A percentile compares a stretch with the other conserved stretches of the same genome.
Conservation (phyloP, 345 rosid genomes). For the Acer negundo region DNA sequence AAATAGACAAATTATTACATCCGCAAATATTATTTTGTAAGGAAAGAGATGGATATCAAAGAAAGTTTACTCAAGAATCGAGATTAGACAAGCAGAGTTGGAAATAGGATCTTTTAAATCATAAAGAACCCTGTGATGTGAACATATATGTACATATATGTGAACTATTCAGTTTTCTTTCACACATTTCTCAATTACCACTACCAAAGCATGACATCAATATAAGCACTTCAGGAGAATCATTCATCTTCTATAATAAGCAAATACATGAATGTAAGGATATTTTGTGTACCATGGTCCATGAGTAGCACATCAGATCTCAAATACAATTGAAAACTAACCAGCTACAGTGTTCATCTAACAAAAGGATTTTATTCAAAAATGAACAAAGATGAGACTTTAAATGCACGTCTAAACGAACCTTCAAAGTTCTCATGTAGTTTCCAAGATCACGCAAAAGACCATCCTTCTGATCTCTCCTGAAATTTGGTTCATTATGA, state of each 20-base stretch:
- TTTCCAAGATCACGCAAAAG: constrained; percentile 89
- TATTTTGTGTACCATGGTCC: not conserved
- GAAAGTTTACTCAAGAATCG: constrained; percentile 4
- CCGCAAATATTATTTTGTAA: not conserved
- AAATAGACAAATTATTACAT: constrained; percentile 14
- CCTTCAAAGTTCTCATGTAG: constrained; percentile 98
- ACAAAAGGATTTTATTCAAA: not conserved
- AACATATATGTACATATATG: not conserved
- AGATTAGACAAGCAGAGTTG: constrained; percentile 9
- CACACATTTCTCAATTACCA: not conserved
- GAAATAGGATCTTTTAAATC: not conserved
- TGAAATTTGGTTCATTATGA: constrained; percentile 83
- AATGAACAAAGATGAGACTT: constrained; percentile 14
- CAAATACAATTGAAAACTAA: constrained; percentile 7
- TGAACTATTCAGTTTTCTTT: constrained; percentile 2
- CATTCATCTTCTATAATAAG: not conserved
- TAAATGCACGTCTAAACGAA: constrained; percentile 33
- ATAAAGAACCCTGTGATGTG: not conserved
- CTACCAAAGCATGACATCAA: not conserved
- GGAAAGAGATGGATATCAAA: constrained; percentile 13
- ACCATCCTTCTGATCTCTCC: constrained; percentile 78
- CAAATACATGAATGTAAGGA: constrained; percentile 7
- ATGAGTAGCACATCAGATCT: constrained; percentile 4
- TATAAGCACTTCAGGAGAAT: not conserved
- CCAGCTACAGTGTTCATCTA: not conserved